A percentile compares a stretch with the other conserved stretches of the same genome.
Evolutionary conservation across 148 eudicot species (phyloP).

Genomic region (Hydrangea macrophylla): DNA sequence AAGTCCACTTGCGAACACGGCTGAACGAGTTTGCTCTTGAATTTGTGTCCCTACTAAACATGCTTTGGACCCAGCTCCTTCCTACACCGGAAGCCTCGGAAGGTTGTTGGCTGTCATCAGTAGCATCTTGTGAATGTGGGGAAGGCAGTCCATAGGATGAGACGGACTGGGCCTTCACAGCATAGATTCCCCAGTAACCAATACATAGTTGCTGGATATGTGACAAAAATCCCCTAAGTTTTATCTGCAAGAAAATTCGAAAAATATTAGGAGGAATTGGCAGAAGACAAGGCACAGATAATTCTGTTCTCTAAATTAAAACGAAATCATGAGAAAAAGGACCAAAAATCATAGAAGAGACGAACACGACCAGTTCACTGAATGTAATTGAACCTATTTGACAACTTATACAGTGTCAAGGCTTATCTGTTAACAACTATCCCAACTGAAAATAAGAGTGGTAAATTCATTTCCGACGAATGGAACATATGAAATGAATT

Average conservation of each 20-base stretch:
- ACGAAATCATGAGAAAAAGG: background rate
- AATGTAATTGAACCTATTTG: background rate
- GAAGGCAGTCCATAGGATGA: slow-evolving; percentile 68
- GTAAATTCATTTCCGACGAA: background rate
- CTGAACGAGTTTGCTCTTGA: slow-evolving; percentile 53
- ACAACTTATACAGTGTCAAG: background rate
- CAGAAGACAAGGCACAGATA: background rate
- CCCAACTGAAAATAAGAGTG: too few relatives aligned
- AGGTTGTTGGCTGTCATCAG: slow-evolving; percentile 56
- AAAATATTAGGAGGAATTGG: slow-evolving; percentile 15
- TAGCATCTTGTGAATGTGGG: slow-evolving; percentile 63
- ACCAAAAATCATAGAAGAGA: background rate
- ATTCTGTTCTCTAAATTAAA: background rate
- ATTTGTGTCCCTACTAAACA: slow-evolving; percentile 77
- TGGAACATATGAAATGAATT: background rate
- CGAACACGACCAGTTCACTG: too few relatives aligned
- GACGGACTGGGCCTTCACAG: slow-evolving; percentile 53
- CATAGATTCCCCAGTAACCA: slow-evolving; percentile 79
- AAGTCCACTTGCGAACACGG: slow-evolving; percentile 51
- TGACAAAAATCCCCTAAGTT: slow-evolving; percentile 44
- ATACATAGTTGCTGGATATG: slow-evolving; percentile 51
- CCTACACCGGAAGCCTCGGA: slow-evolving; percentile 76
- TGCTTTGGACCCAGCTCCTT: slow-evolving; percentile 95
- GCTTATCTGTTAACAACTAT: background rate
- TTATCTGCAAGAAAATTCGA: slow-evolving; percentile 41